A percentile compares a stretch with the other conserved stretches of the same genome.
Evolutionary conservation across 2,329 filamentous ascomycete genomes (phyloP).

Genomic region (Diaporthe citri): DNA sequence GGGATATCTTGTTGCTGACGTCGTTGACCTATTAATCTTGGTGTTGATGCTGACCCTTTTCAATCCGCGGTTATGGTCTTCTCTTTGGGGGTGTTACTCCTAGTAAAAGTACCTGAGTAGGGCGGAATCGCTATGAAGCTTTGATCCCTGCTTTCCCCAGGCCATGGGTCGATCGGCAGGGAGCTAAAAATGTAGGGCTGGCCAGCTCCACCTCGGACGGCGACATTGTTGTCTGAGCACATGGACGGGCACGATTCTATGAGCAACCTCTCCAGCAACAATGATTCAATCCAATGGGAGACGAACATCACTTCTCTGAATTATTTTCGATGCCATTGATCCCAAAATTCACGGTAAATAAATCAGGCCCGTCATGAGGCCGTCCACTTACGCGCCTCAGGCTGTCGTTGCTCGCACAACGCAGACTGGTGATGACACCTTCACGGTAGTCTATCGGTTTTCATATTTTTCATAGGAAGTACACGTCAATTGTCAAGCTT

Average conservation of each 20-base stretch:
- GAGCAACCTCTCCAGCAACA: background rate
- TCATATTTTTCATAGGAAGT: too few species aligned
- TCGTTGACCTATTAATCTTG: background rate
- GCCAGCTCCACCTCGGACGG: slow-evolving; percentile 1
- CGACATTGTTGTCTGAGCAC: background rate
- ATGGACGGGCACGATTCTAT: background rate
- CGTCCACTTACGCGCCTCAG: too few species aligned
- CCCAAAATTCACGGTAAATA: background rate
- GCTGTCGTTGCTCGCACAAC: too few species aligned
- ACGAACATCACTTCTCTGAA: too few species aligned
- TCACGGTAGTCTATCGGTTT: background rate
- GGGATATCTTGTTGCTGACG: background rate
- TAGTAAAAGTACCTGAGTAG: background rate
- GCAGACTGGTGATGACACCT: background rate
- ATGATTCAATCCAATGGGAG: background rate
- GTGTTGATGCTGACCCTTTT: background rate
- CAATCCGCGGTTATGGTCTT: background rate
- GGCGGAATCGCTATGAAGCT: background rate
- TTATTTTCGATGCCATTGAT: background rate
- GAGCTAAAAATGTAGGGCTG: slow-evolving; percentile 4
- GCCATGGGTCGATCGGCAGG: slow-evolving; percentile 15
- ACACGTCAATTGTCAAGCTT: too few species aligned
- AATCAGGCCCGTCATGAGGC: background rate
- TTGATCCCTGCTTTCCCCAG: slow-evolving; percentile 19
- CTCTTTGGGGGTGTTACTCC: background rate